Conservation (phyloP, 2,329 filamentous ascomycete genomes). For the Aspergillus brunneoviolaceus region DNA sequence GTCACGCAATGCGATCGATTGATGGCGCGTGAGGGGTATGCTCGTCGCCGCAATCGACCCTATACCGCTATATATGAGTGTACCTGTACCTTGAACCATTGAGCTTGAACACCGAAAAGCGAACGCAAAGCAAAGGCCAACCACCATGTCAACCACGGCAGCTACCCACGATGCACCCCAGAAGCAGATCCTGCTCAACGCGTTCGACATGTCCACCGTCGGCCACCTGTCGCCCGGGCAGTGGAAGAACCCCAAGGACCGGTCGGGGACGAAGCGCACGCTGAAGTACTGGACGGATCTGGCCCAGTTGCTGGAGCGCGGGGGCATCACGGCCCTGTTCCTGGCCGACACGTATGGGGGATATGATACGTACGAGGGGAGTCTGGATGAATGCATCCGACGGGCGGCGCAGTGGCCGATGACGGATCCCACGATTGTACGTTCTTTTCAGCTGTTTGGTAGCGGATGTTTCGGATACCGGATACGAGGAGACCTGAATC, state of each 20-base stretch:
- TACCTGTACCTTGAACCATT: too few relatives aligned
- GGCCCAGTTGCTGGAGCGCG: conserved; percentile 61
- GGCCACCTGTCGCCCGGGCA: conserved; percentile 65
- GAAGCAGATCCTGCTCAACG: conserved; percentile 62
- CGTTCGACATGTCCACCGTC: conserved; percentile 65
- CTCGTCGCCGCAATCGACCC: background rate
- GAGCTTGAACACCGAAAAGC: too few relatives aligned
- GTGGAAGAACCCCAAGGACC: conserved; percentile 67
- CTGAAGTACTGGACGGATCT: conserved; percentile 65
- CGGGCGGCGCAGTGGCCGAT: conserved; percentile 65
- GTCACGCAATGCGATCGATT: conserved; percentile 14
- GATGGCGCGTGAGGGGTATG: conserved; percentile 16
- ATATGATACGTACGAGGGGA: conserved; percentile 62
- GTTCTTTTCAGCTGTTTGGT: conserved; percentile 21
- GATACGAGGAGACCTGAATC: background rate
- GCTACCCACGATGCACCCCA: conserved; percentile 27
- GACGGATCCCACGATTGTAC: conserved; percentile 62
- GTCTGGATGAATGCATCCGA: conserved; percentile 60
- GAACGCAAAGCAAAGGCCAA: background rate
- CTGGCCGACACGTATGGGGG: conserved; percentile 66
- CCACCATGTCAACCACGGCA: conserved; percentile 21
- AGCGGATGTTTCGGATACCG: background rate
- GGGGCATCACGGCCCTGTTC: conserved; percentile 64
- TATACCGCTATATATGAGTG: background rate
- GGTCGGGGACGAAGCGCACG: conserved; percentile 59